Conservation (phyloP, 2,329 filamentous ascomycete genomes). For the Sclerotinia nivalis region DNA sequence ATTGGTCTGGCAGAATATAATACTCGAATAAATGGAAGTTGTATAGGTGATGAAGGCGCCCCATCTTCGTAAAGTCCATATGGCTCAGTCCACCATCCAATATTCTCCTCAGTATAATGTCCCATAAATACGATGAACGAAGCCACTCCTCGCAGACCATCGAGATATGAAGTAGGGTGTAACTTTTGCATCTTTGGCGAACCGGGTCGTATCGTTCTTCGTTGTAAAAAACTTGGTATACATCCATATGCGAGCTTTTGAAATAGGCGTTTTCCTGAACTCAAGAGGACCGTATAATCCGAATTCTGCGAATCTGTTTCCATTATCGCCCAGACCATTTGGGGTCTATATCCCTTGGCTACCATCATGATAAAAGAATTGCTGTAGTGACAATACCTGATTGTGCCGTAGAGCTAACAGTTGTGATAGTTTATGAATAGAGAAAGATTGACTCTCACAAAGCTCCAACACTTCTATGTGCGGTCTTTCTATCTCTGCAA, state of each 20-base stretch:
- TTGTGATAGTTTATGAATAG: neutral
- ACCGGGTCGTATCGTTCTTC: slow-evolving; percentile 35
- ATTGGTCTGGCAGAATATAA: slow-evolving; percentile 50
- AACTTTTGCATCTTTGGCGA: slow-evolving; percentile 33
- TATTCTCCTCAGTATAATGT: slow-evolving; percentile 48
- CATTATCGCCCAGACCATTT: slow-evolving; percentile 15
- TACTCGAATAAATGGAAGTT: slow-evolving; percentile 49
- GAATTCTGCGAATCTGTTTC: slow-evolving; percentile 23
- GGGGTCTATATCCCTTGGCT: slow-evolving; percentile 11
- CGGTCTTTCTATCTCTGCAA: neutral
- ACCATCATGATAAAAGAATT: slow-evolving; percentile 2
- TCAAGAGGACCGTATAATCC: slow-evolving; percentile 30
- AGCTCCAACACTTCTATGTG: neutral
- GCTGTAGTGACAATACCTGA: slow-evolving; percentile 14
- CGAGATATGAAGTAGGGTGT: slow-evolving; percentile 48
- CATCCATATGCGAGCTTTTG: slow-evolving; percentile 36
- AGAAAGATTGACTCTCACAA: slow-evolving; percentile 8
- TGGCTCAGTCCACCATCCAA: slow-evolving; percentile 43
- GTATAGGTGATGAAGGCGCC: slow-evolving; percentile 45
- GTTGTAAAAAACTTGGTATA: slow-evolving; percentile 41
- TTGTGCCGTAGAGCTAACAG: slow-evolving; percentile 3
- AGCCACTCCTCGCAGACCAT: slow-evolving; percentile 52
- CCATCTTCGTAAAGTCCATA: slow-evolving; percentile 40
- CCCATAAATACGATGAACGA: slow-evolving; percentile 51
- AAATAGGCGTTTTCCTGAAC: slow-evolving; percentile 32